These are phyloP conservation scores for Cladosporium austrohemisphaericum DNA, from an alignment of 2,329 filamentous ascomycete species.

Conservation along the genomic window DNA sequence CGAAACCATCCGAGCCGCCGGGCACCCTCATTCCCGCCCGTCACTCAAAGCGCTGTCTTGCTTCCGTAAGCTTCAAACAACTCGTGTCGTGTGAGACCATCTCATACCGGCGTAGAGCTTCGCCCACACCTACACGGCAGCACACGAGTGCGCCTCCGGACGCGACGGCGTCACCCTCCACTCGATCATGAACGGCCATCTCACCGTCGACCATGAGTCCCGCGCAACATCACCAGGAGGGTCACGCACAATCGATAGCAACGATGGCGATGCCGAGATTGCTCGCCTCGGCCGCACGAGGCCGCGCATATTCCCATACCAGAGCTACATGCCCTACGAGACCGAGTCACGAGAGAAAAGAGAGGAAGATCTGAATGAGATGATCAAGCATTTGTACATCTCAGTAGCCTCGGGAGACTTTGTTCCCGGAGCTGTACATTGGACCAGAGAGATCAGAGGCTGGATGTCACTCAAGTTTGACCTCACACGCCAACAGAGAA, in stretches of 20 bases:
- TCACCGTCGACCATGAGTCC: slow-evolving; percentile 63
- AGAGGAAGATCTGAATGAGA: slow-evolving; percentile 75
- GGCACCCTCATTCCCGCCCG: slow-evolving; percentile 1
- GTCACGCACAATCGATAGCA: slow-evolving; percentile 44
- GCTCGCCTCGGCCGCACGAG: slow-evolving; percentile 64
- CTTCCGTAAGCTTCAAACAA: slow-evolving; percentile 6
- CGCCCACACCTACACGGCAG: slow-evolving; percentile 23
- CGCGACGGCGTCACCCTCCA: slow-evolving; percentile 3
- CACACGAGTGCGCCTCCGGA: slow-evolving; percentile 2
- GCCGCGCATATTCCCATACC: slow-evolving; percentile 90
- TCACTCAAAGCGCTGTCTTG: background rate
- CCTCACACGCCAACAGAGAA: slow-evolving; percentile 77
- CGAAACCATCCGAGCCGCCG: slow-evolving; percentile 1
- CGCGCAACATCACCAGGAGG: slow-evolving; percentile 79
- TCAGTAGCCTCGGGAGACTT: slow-evolving; percentile 91
- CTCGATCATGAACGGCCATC: slow-evolving; percentile 12
- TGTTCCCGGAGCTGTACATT: slow-evolving; percentile 86
- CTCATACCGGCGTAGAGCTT: slow-evolving; percentile 8
- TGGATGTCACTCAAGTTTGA: slow-evolving; percentile 98
- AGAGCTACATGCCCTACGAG: slow-evolving; percentile 80
- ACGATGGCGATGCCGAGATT: slow-evolving; percentile 25
- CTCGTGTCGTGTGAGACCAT: slow-evolving; percentile 16
- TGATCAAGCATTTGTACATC: slow-evolving; percentile 90
- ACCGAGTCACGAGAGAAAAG: slow-evolving; percentile 77
- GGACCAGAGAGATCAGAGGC: slow-evolving; percentile 91